Percentiles rank a stretch among this genome's conserved stretches.
phyloP scores from a whole-genome alignment of 73 alveolate genomes.

The Halteria grandinella region DNA sequence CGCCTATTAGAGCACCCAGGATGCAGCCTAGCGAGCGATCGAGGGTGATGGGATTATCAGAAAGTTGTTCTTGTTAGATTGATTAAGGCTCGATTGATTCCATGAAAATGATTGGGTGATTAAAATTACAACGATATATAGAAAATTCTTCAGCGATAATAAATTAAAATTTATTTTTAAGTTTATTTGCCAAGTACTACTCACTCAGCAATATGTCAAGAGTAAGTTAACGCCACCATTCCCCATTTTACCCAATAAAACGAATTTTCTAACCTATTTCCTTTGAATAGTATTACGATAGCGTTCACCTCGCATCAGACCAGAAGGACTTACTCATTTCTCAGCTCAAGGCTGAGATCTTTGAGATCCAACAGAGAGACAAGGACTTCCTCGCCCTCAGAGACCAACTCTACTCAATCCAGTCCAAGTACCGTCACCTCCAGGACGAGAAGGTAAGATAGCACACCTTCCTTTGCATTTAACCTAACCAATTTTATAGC shows the following conservation, averaged over 20 bases:
- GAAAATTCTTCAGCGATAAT: too few relatives aligned
- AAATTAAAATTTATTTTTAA: too few relatives aligned
- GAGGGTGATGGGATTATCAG: background rate
- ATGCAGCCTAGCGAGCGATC: slow-evolving; percentile 44
- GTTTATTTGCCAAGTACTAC: too few relatives aligned
- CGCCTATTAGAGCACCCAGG: slow-evolving; percentile 66
- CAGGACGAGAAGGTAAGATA: slow-evolving; percentile 71
- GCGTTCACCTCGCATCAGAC: slow-evolving; percentile 58
- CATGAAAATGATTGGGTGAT: too few relatives aligned
- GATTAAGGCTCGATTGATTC: too few relatives aligned
- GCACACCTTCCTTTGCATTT: too few relatives aligned
- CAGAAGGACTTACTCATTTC: slow-evolving; percentile 71
- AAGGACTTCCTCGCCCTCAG: slow-evolving; percentile 70
- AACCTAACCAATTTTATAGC: background rate
- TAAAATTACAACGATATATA: too few relatives aligned
- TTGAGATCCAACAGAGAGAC: slow-evolving; percentile 76
- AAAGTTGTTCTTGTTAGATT: background rate
- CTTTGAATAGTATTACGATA: slow-evolving; percentile 43
- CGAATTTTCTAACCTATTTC: too few relatives aligned
- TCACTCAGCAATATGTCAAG: too few relatives aligned
- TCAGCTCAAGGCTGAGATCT: slow-evolving; percentile 73
- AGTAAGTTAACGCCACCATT: too few relatives aligned
- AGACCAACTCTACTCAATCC: slow-evolving; percentile 51
- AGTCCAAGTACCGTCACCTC: slow-evolving; percentile 72
- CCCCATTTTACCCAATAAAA: too few relatives aligned